Percentiles rank a stretch among this genome's conserved stretches.
Conservation (phyloP, 2,329 filamentous ascomycete genomes). For the Cryphonectria japonica region DNA sequence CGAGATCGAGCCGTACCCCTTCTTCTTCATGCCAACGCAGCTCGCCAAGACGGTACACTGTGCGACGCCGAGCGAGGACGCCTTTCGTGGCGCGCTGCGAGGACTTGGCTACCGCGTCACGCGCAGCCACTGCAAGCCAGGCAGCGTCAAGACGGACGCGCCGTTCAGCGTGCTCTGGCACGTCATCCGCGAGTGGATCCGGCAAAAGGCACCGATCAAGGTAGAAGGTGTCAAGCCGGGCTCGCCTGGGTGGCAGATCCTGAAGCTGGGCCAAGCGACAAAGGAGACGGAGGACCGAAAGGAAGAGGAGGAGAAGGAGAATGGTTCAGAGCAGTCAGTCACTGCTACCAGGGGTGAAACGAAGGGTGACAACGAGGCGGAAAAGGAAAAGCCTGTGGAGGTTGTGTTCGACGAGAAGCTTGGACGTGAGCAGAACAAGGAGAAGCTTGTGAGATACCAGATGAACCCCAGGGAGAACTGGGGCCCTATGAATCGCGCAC, state of each 20-base stretch:
- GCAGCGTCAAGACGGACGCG: constrained; percentile 91
- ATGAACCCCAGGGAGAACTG: constrained; percentile 89
- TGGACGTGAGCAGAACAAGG: constrained; percentile 68
- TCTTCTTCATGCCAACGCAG: constrained; percentile 80
- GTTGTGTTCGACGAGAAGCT: constrained; percentile 77
- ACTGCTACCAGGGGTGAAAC: constrained; percentile 26
- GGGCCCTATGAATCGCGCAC: constrained; percentile 76
- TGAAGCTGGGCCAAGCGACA: constrained; percentile 46
- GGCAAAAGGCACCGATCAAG: constrained; percentile 79
- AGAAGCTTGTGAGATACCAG: constrained; percentile 83
- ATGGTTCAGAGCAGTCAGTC: constrained; percentile 36
- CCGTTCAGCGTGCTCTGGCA: constrained; percentile 91
- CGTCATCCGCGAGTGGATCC: constrained; percentile 88
- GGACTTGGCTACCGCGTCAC: constrained; percentile 81
- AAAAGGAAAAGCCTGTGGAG: constrained; percentile 42
- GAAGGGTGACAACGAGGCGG: constrained; percentile 33
- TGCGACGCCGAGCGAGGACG: constrained; percentile 76
- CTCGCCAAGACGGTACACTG: constrained; percentile 80
- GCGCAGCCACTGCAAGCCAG: constrained; percentile 85
- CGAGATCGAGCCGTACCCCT: constrained; percentile 73
- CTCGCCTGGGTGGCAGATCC: constrained; percentile 73
- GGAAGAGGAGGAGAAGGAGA: constrained; percentile 34
- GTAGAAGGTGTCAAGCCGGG: constrained; percentile 69
- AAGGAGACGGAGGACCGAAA: constrained; percentile 38
- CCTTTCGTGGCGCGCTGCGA: constrained; percentile 78